phyloP scores from a whole-genome alignment of 352 stramenopile genomes.

The Phytophthora fragariaefolia region DNA sequence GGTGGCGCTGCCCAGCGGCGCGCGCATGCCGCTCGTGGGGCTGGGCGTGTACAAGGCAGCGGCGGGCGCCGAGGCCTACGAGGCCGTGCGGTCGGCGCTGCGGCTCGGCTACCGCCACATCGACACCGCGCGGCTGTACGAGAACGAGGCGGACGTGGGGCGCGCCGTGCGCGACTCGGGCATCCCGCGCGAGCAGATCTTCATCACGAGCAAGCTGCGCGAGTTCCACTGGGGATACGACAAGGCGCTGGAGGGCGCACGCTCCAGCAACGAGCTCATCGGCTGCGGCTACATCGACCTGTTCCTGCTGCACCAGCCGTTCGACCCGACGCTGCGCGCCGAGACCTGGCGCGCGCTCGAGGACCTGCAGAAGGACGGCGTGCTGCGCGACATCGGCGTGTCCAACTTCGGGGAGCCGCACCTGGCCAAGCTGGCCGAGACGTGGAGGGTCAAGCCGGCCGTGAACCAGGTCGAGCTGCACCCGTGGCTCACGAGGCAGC shows the following conservation, averaged over 20 bases:
- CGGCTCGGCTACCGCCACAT: slow-evolving; percentile 83
- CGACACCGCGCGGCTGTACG: slow-evolving; percentile 84
- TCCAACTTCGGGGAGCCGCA: slow-evolving; percentile 86
- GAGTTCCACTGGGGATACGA: slow-evolving; percentile 75
- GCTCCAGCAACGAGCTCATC: slow-evolving; percentile 62
- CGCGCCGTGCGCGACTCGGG: slow-evolving; percentile 62
- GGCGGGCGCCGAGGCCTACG: slow-evolving; percentile 41
- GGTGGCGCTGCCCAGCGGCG: slow-evolving; percentile 41
- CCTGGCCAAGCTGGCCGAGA: slow-evolving; percentile 69
- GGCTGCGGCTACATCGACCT: slow-evolving; percentile 81
- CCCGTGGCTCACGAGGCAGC: slow-evolving; percentile 59
- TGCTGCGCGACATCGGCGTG: slow-evolving; percentile 83
- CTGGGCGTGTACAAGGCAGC: slow-evolving; percentile 55
- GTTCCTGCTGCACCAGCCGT: slow-evolving; percentile 74
- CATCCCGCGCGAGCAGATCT: slow-evolving; percentile 68
- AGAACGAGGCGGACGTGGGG: slow-evolving; percentile 85
- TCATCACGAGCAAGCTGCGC: slow-evolving; percentile 81
- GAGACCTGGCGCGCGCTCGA: slow-evolving; percentile 52
- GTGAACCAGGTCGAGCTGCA: slow-evolving; percentile 86
- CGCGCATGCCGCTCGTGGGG: slow-evolving; percentile 48
- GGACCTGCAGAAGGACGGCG: slow-evolving; percentile 48
- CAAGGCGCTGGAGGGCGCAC: slow-evolving; percentile 54
- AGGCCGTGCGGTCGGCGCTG: slow-evolving; percentile 48
- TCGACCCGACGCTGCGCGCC: slow-evolving; percentile 45
- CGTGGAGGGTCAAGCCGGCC: slow-evolving; percentile 52